Evolutionary conservation across 2,329 filamentous ascomycete species (phyloP), one percentile per base, ranked within the genome.

Genomic region (Chaetomium sp.): DNA sequence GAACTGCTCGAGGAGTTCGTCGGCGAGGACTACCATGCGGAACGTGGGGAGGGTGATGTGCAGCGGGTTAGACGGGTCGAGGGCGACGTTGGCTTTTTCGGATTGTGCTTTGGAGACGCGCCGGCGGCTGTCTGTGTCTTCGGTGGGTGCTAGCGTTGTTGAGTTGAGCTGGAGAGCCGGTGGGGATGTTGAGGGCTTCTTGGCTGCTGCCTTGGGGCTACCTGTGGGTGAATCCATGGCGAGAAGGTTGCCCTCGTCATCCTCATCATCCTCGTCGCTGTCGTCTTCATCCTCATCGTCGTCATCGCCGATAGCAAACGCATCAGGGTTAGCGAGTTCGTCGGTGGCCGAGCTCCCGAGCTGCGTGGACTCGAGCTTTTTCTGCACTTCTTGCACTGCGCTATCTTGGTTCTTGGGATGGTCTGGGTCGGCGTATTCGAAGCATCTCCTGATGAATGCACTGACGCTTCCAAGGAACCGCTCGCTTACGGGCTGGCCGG

Each of bases 11-110:
- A 99, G 82, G 0, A 95, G 80, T 70, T 99, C 94, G 67, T 99
- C 94, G 44, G 94, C 94, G 6, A 99, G 82, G 8, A 99, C 89
- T 3, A 99, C 91, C 94, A 99, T 99, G 62, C 94, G 87, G 79
- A 99, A 99, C 0, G 94, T 99, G 1, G 94, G 94, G 1, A 99
- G 80, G 0, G 94, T 97, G 67, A 99, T 96, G 69, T 96, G 88
- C 0, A 99, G 80, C 6, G 94, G 94, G 61, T 95, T 92, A 33
- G 90, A 86, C 2, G 94, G 94, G 68, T 99, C 91, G 4, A 99
- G 80, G 0, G 94, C 94, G 7, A 86, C 84, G 68, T 99, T 99
- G 47, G 91, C 91, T 19, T 87, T 82, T 68, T 90, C 85, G 1
- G 86, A 84, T 65, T 85, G 81, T 6, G 86, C 81, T 67, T 84